Conservation (phyloP, 2,329 filamentous ascomycete species). For the Botrytis elliptica region DNA sequence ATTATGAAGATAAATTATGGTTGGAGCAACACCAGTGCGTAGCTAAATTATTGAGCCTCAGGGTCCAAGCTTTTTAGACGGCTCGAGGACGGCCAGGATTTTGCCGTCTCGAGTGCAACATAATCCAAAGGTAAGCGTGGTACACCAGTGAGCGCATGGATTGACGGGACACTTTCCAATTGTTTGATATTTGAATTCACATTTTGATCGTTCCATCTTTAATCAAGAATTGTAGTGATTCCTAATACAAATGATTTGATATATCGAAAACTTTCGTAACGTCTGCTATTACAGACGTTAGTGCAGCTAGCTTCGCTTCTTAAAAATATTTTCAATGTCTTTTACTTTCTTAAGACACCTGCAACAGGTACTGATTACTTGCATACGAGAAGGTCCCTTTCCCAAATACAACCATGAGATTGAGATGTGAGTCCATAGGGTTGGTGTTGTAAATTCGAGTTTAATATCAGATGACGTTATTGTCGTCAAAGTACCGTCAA, state of each 20-base stretch:
- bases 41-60: not conserved
- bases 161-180: no score
- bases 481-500: not conserved
- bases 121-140: not conserved
- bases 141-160: no score
- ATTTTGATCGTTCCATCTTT: no score
- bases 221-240: no score
- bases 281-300: not conserved
- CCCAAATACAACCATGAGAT: not conserved
- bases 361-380: not conserved
- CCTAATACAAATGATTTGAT: no score
- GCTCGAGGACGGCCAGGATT: not conserved
- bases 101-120: not conserved
- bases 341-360: not conserved
- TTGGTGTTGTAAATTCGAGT: not conserved
- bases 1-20: not conserved
- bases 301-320: not conserved
- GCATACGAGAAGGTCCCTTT: not conserved
- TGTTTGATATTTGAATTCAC: no score
- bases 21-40: not conserved
- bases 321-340: not conserved
- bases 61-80: not conserved
- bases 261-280: not conserved
- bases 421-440: not conserved
- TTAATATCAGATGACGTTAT: not conserved